Percentiles rank a stretch among this genome's conserved stretches.
phyloP scores from a whole-genome alignment of 805 yeast genomes.

The Debaryomyces castellii region DNA sequence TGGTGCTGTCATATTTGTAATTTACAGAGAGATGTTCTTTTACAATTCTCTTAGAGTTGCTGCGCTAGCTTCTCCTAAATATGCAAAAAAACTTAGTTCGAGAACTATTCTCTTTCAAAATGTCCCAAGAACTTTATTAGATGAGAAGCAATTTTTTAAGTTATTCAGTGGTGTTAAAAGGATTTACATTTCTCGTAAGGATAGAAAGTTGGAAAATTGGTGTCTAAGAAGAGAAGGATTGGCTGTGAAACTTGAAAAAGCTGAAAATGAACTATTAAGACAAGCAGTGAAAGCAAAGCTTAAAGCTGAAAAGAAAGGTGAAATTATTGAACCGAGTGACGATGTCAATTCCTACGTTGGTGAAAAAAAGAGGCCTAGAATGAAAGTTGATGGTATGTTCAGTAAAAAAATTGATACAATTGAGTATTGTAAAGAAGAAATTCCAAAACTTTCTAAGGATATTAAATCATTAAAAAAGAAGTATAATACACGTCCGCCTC shows the following conservation, averaged over 20 bases:
- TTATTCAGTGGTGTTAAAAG: slow-evolving; percentile 80
- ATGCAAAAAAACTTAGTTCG: slow-evolving; percentile 70
- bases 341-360: slow-evolving; percentile 61
- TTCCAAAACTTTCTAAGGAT: slow-evolving; percentile 59
- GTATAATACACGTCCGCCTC: slow-evolving; percentile 52
- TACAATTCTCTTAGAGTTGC: slow-evolving; percentile 77
- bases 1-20: slow-evolving; percentile 63
- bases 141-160: slow-evolving; percentile 69
- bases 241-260: slow-evolving; percentile 63
- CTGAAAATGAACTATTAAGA: slow-evolving; percentile 57
- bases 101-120: slow-evolving; percentile 83
- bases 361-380: slow-evolving; percentile 65
- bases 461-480: slow-evolving; percentile 54
- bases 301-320: slow-evolving; percentile 68
- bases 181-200: slow-evolving; percentile 77
- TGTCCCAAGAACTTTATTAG: slow-evolving; percentile 72
- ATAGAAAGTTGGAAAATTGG: slow-evolving; percentile 50
- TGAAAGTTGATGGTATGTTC: slow-evolving; percentile 46
- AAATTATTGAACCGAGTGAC: slow-evolving; percentile 40
- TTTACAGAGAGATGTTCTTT: slow-evolving; percentile 80
- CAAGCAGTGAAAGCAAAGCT: slow-evolving; percentile 62
- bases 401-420: slow-evolving; percentile 60
- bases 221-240: slow-evolving; percentile 60
- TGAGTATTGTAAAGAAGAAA: slow-evolving; percentile 51
- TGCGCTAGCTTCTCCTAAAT: slow-evolving; percentile 75